Percentiles rank a stretch among this genome's conserved stretches.
Conservation (phyloP, 768 basidiomycete species). For the Psilocybe cyanescens region DNA sequence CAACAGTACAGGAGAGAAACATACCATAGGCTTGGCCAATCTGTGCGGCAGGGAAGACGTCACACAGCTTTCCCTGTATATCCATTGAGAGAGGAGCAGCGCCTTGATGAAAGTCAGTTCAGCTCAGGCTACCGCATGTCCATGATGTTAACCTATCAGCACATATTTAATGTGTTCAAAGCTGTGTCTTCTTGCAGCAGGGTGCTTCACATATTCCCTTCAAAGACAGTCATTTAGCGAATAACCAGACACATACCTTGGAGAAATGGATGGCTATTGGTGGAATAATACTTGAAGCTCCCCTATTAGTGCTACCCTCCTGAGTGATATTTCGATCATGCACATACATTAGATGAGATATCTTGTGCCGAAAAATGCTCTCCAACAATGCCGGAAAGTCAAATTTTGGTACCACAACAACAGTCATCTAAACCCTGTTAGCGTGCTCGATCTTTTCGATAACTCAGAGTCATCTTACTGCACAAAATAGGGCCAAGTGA, state of each 20-base stretch:
- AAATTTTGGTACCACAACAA: slow-evolving; percentile 52
- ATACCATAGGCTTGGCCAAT: slow-evolving; percentile 72
- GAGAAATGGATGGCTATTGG: slow-evolving; percentile 53
- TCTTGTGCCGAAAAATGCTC: slow-evolving; percentile 46
- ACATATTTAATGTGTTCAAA: slow-evolving; percentile 43
- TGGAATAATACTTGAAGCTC: slow-evolving; percentile 42
- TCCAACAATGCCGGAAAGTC: slow-evolving; percentile 47
- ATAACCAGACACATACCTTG: slow-evolving; percentile 41
- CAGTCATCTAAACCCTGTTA: slow-evolving; percentile 43
- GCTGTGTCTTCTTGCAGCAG: slow-evolving; percentile 45
- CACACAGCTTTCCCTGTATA: slow-evolving; percentile 46
- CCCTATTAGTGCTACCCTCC: not conserved
- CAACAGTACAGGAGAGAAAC: not conserved
- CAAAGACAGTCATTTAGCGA: not conserved
- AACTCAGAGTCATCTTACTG: slow-evolving; percentile 33
- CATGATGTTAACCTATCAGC: slow-evolving; percentile 32
- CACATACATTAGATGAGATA: slow-evolving; percentile 52
- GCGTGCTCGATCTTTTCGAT: not conserved
- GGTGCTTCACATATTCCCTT: slow-evolving; percentile 38
- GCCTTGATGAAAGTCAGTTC: slow-evolving; percentile 37
- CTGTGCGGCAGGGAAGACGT: slow-evolving; percentile 49
- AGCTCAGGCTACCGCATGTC: not conserved
- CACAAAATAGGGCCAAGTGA: slow-evolving; percentile 58
- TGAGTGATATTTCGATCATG: not conserved
- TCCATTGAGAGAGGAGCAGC: slow-evolving; percentile 63